These are phyloP conservation scores for Pyrenochaeta sp. DNA, from an alignment of 2,329 filamentous ascomycete genomes.

Conservation along the genomic window DNA sequence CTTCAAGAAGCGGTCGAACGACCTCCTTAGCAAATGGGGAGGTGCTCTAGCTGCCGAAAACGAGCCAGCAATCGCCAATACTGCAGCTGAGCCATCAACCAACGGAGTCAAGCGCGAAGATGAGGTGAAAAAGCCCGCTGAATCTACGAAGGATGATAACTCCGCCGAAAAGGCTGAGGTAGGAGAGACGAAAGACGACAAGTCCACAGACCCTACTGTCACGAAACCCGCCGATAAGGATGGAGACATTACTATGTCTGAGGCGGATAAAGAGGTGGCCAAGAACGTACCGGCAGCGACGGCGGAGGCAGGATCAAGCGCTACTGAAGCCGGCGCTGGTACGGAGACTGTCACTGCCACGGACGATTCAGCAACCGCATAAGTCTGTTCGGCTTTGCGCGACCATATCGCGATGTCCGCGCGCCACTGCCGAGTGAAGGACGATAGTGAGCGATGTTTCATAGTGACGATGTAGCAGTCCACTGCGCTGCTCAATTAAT, in stretches of 20 bases:
- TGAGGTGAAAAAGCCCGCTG: constrained; percentile 51
- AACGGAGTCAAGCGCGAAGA: constrained; percentile 47
- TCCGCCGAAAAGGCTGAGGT: constrained; percentile 49
- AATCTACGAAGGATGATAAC: constrained; percentile 37
- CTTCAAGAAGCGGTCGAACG: constrained; percentile 85
- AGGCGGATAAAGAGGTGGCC: constrained; percentile 28
- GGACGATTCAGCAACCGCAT: constrained; percentile 10
- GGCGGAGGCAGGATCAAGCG: constrained; percentile 19
- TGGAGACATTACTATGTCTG: constrained; percentile 39
- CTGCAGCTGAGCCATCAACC: constrained; percentile 32
- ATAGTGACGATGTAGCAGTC: not conserved
- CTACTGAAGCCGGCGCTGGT: constrained; percentile 15
- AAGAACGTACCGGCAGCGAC: constrained; percentile 28
- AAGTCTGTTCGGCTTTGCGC: not conserved
- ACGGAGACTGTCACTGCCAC: constrained; percentile 15
- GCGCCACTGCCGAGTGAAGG: not conserved
- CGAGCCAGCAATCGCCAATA: constrained; percentile 31
- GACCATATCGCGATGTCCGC: not conserved
- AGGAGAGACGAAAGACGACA: constrained; percentile 29
- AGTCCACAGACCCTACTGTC: constrained; percentile 29
- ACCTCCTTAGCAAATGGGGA: constrained; percentile 88
- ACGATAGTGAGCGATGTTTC: not conserved
- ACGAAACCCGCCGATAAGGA: constrained; percentile 31
- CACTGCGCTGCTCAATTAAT: not conserved
- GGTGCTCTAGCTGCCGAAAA: constrained; percentile 66